These are phyloP conservation scores for Cystobasidium sp. DNA, from an alignment of 1,284 basidiomycete genomes.

Conservation along the genomic window DNA sequence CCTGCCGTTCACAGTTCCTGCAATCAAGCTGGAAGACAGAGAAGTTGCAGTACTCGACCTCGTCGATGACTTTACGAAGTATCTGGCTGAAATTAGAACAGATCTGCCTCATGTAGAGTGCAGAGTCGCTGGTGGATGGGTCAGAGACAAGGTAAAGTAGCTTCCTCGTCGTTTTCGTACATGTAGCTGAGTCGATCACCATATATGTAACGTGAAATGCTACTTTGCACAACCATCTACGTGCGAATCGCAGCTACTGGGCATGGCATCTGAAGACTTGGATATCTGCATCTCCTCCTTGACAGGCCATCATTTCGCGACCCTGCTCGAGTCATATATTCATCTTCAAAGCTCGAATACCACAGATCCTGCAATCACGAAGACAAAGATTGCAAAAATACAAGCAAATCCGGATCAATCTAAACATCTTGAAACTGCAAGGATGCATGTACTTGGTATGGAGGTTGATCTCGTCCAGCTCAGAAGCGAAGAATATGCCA, in stretches of 20 bases:
- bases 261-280: slow-evolving; percentile 83
- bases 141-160: slow-evolving; percentile 76
- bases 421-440: slow-evolving; percentile 96
- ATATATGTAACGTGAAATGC: not conserved
- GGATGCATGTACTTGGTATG: slow-evolving; percentile 78
- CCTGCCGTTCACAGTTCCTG: slow-evolving; percentile 10
- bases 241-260: slow-evolving; percentile 69
- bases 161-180: not conserved
- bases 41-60: slow-evolving; percentile 38
- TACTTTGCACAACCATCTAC: not conserved
- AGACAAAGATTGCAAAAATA: slow-evolving; percentile 68
- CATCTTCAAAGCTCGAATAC: slow-evolving; percentile 54
- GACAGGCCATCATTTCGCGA: slow-evolving; percentile 89
- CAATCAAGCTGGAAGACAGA: slow-evolving; percentile 37
- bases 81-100: slow-evolving; percentile 10
- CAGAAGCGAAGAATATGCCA: slow-evolving; percentile 84
- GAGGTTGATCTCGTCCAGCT: slow-evolving; percentile 96
- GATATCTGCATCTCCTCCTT: slow-evolving; percentile 88
- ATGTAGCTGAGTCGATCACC: slow-evolving; percentile 6
- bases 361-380: slow-evolving; percentile 38
- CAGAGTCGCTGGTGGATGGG: slow-evolving; percentile 54
- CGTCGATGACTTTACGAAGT: slow-evolving; percentile 38
- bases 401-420: slow-evolving; percentile 96
- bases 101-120: slow-evolving; percentile 48
- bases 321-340: slow-evolving; percentile 74